Conservation (phyloP, 148 eudicot genomes). For the Cornus florida region DNA sequence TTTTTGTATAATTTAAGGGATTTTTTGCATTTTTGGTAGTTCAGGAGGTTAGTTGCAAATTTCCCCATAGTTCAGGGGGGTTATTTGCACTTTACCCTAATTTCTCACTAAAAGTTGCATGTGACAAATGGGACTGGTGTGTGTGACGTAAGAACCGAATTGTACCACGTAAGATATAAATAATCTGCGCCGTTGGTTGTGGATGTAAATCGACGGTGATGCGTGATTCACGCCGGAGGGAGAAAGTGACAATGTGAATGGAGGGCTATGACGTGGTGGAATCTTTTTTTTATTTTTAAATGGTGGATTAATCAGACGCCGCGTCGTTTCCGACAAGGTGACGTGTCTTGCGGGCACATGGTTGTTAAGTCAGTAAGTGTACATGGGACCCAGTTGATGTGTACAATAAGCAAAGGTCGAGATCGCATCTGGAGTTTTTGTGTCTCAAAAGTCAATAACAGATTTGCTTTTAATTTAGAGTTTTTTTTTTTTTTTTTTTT, state of each 20-base stretch:
- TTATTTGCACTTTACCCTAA: no score
- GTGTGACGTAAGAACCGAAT: background rate
- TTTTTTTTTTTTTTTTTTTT: no score
- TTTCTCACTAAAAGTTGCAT: no score
- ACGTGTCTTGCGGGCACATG: background rate
- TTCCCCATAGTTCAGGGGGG: no score
- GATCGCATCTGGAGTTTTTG: conserved; percentile 14
- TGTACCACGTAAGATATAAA: background rate
- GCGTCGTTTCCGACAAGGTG: background rate
- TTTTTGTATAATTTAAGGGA: no score
- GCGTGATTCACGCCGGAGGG: background rate
- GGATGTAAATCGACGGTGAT: background rate
- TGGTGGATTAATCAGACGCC: background rate
- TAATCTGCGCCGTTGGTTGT: background rate
- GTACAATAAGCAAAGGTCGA: background rate
- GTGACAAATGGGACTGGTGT: background rate
- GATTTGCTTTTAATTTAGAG: no score
- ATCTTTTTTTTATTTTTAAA: no score
- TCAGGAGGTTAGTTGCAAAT: no score
- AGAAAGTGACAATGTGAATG: background rate
- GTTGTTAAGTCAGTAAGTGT: background rate
- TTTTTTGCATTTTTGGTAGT: no score
- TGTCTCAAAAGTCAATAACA: no score
- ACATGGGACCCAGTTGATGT: background rate
- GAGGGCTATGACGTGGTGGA: background rate